A percentile compares a stretch with the other conserved stretches of the same genome.
phyloP scores from a whole-genome alignment of 768 basidiomycete genomes.

The Amanita molliuscula region DNA sequence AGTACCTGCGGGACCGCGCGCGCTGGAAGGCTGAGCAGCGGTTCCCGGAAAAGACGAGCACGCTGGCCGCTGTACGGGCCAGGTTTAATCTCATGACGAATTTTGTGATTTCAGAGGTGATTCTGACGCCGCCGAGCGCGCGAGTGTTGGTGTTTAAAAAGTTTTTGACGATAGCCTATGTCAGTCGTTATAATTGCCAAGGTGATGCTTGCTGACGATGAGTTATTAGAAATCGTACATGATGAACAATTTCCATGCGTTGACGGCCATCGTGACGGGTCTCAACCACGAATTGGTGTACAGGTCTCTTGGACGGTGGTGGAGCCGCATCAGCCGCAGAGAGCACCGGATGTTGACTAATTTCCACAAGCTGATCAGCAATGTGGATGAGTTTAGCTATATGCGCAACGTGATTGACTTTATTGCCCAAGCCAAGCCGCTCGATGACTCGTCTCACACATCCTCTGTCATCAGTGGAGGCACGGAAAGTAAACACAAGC shows the following conservation, averaged over 20 bases:
- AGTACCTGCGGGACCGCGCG: conserved; percentile 68
- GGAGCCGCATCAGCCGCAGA: conserved; percentile 56
- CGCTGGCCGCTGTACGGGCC: conserved; percentile 63
- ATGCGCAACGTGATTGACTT: conserved; percentile 57
- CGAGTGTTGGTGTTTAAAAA: conserved; percentile 60
- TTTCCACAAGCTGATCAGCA: conserved; percentile 54
- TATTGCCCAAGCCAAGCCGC: conserved; percentile 56
- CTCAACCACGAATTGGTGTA: conserved; percentile 61
- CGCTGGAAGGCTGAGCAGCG: conserved; percentile 55
- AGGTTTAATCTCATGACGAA: conserved; percentile 80
- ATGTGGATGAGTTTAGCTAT: conserved; percentile 61
- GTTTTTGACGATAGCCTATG: conserved; percentile 82
- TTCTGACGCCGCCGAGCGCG: conserved; percentile 59
- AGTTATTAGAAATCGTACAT: conserved; percentile 66
- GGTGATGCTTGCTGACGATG: background rate
- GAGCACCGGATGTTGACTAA: conserved; percentile 69
- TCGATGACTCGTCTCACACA: conserved; percentile 42
- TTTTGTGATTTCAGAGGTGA: conserved; percentile 74
- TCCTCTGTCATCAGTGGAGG: conserved; percentile 40
- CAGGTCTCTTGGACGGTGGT: conserved; percentile 51
- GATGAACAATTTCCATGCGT: conserved; percentile 66
- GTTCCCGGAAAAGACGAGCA: conserved; percentile 52
- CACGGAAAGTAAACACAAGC: conserved; percentile 26
- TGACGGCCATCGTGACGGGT: conserved; percentile 73
- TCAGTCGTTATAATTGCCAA: conserved; percentile 24